Evolutionary conservation across 139 green algal species (phyloP), one percentile per base, ranked within the genome.

Genomic region (Mesotaenium endlicherianum): DNA sequence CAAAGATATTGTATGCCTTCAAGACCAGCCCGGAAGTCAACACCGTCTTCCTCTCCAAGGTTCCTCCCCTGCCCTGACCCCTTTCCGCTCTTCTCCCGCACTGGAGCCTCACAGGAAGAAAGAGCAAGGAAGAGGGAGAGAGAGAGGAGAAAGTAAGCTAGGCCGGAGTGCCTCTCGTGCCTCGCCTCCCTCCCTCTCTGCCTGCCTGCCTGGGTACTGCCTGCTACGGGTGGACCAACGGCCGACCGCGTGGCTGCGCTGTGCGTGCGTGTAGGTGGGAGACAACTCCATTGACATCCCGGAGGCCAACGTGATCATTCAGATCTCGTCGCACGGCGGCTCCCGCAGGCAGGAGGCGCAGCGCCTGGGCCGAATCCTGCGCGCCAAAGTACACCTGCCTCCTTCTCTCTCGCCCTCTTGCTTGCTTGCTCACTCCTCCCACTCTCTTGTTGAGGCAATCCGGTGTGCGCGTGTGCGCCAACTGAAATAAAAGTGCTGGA

Each of bases 271-370:
- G n/a, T n/a, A 88, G 92, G 94, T 97, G 34, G 96, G 96, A 0
- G 96, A 99, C 89, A 99, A 99, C 91, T 97, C 93, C 2, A 94
- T 99, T 64, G 96, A 99, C 89, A 98, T 99, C 82, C 96, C 96
- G 0, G 96, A 99, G 88, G 96, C 96, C 40, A 99, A 99, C 74
- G 96, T 99, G 55, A 94, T 99, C 45, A 97, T 99, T 60, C 96
- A 99, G 91, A 98, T 99, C 81, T 94, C 90, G 59, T 95, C 87
- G 42, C 96, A 99, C 88, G 96, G 93, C 2, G 96, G 96, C 2
- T 96, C 91, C 2, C 83, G 96, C 6, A 81, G 96, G 3, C 96
- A 99, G 89, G 96, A 99, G 89, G 94, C 94, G 39, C 96, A 99
- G 91, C 92, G 96, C 31, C 90, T 99, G 72, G 96, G 96, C 38